These are phyloP conservation scores for Polygonum aviculare DNA, from an alignment of 148 eudicot species.

Conservation along the genomic window DNA sequence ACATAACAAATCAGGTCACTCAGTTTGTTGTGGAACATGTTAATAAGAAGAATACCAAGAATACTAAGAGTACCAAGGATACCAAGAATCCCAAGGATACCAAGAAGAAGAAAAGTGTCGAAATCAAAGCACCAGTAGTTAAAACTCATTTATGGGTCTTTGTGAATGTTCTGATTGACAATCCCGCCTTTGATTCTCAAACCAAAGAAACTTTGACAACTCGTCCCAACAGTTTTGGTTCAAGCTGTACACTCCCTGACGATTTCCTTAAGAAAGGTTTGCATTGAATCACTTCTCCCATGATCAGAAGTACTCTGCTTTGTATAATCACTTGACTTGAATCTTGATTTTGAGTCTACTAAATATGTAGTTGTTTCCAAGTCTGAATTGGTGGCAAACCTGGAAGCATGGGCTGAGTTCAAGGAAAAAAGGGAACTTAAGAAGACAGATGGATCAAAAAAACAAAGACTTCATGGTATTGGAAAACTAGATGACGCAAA, in stretches of 20 bases:
- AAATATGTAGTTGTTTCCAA: conserved; percentile 29
- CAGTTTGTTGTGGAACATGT: conserved; percentile 30
- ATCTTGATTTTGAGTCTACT: not conserved
- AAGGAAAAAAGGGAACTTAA: conserved; percentile 66
- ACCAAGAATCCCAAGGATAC: conserved; percentile 14
- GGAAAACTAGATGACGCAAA: conserved; percentile 79
- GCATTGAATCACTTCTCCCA: conserved; percentile 4
- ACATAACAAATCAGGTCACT: conserved; percentile 62
- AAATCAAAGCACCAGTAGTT: conserved; percentile 59
- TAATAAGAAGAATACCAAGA: conserved; percentile 35
- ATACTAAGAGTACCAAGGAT: conserved; percentile 35
- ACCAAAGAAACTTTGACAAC: conserved; percentile 89
- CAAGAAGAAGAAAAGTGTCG: conserved; percentile 51
- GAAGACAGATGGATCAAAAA: conserved; percentile 85
- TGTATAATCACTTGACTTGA: not conserved
- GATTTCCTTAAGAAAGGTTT: conserved; percentile 77
- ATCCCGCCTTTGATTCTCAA: conserved; percentile 97
- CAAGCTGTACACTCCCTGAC: conserved; percentile 55
- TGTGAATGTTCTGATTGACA: conserved; percentile 94
- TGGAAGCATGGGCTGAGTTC: conserved; percentile 68
- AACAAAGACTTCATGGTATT: conserved; percentile 39
- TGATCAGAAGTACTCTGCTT: not conserved
- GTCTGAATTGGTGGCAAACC: conserved; percentile 58
- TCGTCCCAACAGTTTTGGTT: conserved; percentile 73
- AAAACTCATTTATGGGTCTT: conserved; percentile 87